phyloP scores from a whole-genome alignment of 2,329 filamentous ascomycete species.

The Aureobasidium sp. region DNA sequence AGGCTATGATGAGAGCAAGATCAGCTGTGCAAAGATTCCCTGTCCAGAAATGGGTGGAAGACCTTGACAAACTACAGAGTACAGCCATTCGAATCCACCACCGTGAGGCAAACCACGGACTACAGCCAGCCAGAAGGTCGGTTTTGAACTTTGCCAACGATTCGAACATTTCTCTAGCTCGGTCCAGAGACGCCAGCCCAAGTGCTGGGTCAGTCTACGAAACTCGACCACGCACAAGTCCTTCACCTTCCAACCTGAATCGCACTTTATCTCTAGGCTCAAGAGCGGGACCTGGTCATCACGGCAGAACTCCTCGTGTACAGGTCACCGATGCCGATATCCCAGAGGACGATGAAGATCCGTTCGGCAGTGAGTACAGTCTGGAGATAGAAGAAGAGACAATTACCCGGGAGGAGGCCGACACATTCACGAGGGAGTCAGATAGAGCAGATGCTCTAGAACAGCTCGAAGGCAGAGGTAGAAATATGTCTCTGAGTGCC shows the following conservation, averaged over 20 bases:
- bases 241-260: background rate
- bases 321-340: background rate
- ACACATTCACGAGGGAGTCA: background rate
- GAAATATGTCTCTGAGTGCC: background rate
- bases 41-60: conserved; percentile 57
- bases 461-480: background rate
- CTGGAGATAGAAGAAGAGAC: background rate
- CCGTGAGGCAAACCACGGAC: conserved; percentile 24
- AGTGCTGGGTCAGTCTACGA: background rate
- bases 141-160: conserved; percentile 27
- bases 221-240: background rate
- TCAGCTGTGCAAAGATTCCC: conserved; percentile 59
- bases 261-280: conserved; percentile 1
- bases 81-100: conserved; percentile 49
- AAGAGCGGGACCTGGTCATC: conserved; percentile 3
- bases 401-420: background rate
- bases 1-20: conserved; percentile 55
- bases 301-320: background rate
- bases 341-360: background rate
- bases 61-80: conserved; percentile 51
- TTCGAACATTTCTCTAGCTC: background rate
- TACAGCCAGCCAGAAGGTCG: conserved; percentile 33
- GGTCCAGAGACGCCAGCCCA: background rate
- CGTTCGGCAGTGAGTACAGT: background rate
- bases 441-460: background rate